A percentile compares a stretch with the other conserved stretches of the same genome.
Conservation (phyloP, 73 alveolate genomes). For the Paramecium caudatum region DNA sequence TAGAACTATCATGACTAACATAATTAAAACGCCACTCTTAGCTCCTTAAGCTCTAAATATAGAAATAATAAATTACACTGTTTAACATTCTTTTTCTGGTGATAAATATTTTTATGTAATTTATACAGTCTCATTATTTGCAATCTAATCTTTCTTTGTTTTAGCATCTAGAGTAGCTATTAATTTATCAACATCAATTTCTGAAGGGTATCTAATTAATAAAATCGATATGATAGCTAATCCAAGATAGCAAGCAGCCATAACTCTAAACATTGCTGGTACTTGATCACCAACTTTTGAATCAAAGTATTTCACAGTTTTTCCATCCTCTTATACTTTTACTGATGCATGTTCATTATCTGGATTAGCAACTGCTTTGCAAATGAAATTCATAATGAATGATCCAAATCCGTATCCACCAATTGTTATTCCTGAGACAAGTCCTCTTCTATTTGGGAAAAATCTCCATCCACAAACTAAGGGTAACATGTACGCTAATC, state of each 20-base stretch:
- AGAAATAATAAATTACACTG: not conserved
- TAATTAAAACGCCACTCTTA: not conserved
- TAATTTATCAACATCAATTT: constrained; percentile 2
- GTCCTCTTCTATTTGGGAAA: constrained; percentile 72
- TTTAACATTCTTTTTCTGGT: not conserved
- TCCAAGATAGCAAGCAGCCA: not conserved
- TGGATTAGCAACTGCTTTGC: constrained; percentile 33
- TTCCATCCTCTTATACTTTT: not conserved
- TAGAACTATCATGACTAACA: not conserved
- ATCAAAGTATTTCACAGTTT: constrained; percentile 1
- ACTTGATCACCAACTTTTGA: not conserved
- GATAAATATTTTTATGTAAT: not conserved
- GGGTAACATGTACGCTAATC: constrained; percentile 69
- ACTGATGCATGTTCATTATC: not conserved
- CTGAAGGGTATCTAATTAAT: constrained; percentile 18
- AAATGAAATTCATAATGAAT: constrained; percentile 65
- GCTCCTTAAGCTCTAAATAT: not conserved
- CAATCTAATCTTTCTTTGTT: no score
- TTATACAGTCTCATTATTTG: no score
- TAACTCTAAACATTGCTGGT: not conserved
- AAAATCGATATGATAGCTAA: not conserved
- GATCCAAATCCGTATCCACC: constrained; percentile 79
- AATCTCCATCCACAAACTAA: constrained; percentile 73
- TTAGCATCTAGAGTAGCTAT: constrained; percentile 1
- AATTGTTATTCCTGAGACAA: constrained; percentile 71